Base-by-base conservation (phyloP, 352 stramenopile genomes). In the Phytophthora constricta region DNA sequence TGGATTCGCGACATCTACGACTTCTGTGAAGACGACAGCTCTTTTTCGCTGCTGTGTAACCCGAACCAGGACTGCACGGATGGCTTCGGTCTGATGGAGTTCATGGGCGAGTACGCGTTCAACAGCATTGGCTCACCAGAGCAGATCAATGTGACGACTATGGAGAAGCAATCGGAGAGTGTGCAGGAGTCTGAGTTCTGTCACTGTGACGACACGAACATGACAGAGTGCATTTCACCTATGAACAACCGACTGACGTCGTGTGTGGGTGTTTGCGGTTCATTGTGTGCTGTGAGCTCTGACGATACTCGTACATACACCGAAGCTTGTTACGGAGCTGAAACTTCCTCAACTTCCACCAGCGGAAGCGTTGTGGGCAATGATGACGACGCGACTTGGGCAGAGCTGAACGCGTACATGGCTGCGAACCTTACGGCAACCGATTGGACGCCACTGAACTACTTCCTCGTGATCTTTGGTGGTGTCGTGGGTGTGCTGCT, bases 1-100 rank as follows among this genome's bases (percentile, higher is more conserved):
- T 86, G 70, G 77, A 73, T 87, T 25, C 82, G 82, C 10, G 82
- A 90, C 55, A 71, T 90, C 11, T 90, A 90, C 51, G 79, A 89
- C 56, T 89, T 77, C 48, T 88, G 76, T 25, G 62, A 86, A 51
- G 79, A 73, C 41, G 82, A 90, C 68, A 79, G 62, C 43, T 82
- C 70, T 33, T 90, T 85, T 54, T 82, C 77, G 28, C 34, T 87
- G 16, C 45, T 90, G 60, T 90, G 82, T 49, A 84, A 82, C 59
- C 75, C 77, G 1, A 82, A 84, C 26, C 62, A 82, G 43, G 69
- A 85, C 58, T 90, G 82, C 46, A 69, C 58, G 5, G 78, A 86
- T 27, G 82, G 82, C 26, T 81, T 77, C 28, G 82, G 82, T 13
- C 62, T 90, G 25, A 74, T 89, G 58, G 70, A 82, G 13, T 85